Evolutionary conservation across 768 basidiomycete species (phyloP).

Genomic region (Galerina marginata): DNA sequence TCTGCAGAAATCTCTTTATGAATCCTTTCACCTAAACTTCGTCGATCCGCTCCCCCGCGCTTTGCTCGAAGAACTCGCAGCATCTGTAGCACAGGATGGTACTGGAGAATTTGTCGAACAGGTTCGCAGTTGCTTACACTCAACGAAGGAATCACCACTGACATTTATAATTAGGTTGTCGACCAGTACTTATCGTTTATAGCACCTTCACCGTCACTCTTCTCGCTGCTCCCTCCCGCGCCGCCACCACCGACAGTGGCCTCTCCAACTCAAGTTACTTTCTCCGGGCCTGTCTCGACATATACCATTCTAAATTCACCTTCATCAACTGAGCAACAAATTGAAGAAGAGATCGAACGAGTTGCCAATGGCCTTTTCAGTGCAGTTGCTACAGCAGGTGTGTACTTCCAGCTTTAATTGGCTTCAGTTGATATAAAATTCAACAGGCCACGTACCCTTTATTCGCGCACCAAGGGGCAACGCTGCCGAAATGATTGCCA

Average conservation of each 20-base stretch:
- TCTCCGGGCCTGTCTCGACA: conserved; percentile 53
- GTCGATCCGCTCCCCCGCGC: conserved; percentile 90
- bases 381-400: conserved; percentile 87
- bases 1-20: conserved; percentile 86
- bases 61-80: conserved; percentile 92
- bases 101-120: conserved; percentile 84
- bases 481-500: conserved; percentile 99
- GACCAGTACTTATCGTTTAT: conserved; percentile 99
- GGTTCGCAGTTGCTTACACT: conserved; percentile 42
- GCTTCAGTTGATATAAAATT: neutral
- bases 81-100: conserved; percentile 82
- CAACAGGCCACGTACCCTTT: conserved; percentile 85
- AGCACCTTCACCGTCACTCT: conserved; percentile 88
- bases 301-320: conserved; percentile 93
- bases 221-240: conserved; percentile 80
- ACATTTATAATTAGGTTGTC: conserved; percentile 65
- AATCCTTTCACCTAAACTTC: conserved; percentile 94
- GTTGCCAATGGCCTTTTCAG: conserved; percentile 91
- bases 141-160: neutral
- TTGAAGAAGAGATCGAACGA: conserved; percentile 92
- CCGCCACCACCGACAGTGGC: conserved; percentile 43
- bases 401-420: conserved; percentile 18
- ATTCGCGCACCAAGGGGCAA: conserved; percentile 95
- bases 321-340: conserved; percentile 84
- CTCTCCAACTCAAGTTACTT: conserved; percentile 36